These are phyloP conservation scores for Penicillium sp. DNA, from an alignment of 2,329 filamentous ascomycete species.

Conservation along the genomic window DNA sequence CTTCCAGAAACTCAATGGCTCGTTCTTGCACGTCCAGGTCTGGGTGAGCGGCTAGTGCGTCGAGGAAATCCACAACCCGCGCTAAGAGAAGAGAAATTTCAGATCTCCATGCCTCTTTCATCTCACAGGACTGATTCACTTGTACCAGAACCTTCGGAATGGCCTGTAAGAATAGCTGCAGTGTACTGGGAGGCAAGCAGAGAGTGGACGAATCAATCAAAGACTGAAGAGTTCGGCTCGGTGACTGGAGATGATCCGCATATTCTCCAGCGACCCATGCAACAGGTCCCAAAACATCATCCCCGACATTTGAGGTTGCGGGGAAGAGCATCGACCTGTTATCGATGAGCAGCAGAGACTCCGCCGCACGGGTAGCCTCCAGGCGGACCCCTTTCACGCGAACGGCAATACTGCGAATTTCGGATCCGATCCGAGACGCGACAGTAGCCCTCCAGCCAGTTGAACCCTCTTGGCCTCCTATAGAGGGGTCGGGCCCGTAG, in stretches of 20 bases:
- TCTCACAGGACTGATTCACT: conserved; percentile 63
- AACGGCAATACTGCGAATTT: conserved; percentile 86
- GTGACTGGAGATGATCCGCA: conserved; percentile 66
- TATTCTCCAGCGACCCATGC: conserved; percentile 91
- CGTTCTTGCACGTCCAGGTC: conserved; percentile 93
- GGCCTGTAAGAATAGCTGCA: conserved; percentile 81
- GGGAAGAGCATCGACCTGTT: conserved; percentile 61
- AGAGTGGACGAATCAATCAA: conserved; percentile 67
- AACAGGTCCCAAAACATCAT: conserved; percentile 70
- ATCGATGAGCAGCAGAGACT: conserved; percentile 64
- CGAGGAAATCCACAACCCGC: conserved; percentile 76
- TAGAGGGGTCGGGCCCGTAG: conserved; percentile 17
- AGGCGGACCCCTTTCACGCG: conserved; percentile 81
- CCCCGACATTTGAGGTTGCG: conserved; percentile 49
- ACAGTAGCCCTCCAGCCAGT: conserved; percentile 21
- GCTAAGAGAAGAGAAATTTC: conserved; percentile 75
- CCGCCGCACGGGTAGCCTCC: conserved; percentile 79
- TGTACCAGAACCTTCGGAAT: conserved; percentile 79
- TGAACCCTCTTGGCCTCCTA: conserved; percentile 12
- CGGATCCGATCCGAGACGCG: conserved; percentile 65
- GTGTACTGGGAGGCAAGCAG: conserved; percentile 61
- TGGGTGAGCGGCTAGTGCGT: conserved; percentile 76
- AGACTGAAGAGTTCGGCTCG: conserved; percentile 70
- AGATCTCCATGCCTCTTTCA: conserved; percentile 74
- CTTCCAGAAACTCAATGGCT: conserved; percentile 86